Conservation (phyloP, 495 filamentous ascomycete genomes). For the Durotheca rogersii region DNA sequence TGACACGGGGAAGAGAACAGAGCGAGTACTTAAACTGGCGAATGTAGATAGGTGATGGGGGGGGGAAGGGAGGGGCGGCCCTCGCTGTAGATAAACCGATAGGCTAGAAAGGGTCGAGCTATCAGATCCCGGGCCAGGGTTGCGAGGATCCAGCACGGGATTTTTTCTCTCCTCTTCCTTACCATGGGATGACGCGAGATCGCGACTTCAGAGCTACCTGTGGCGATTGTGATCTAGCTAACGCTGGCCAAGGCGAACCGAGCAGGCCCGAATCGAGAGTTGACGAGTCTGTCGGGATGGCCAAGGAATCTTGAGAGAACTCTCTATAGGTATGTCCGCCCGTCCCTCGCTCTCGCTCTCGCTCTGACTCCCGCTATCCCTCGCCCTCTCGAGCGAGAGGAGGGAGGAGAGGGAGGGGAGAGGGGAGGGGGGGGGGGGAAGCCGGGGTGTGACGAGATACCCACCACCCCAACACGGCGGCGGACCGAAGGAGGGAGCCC, state of each 20-base stretch:
- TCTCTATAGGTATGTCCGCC: no score
- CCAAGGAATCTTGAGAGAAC: no score
- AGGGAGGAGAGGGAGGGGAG: background rate
- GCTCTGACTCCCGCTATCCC: no score
- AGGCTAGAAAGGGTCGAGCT: slow-evolving; percentile 29
- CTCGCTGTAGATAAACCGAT: slow-evolving; percentile 35
- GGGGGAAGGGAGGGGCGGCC: slow-evolving; percentile 23
- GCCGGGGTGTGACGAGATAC: no score
- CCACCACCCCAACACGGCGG: no score
- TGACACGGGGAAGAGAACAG: slow-evolving; percentile 11
- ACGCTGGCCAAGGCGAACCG: slow-evolving; percentile 7
- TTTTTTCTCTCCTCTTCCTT: slow-evolving; percentile 9
- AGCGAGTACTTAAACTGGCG: slow-evolving; percentile 14
- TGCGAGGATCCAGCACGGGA: slow-evolving; percentile 20
- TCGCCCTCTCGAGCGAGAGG: no score
- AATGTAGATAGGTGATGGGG: slow-evolving; percentile 21
- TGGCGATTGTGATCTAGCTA: slow-evolving; percentile 1
- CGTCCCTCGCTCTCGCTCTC: no score
- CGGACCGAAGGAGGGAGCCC: no score
- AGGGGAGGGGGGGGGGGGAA: background rate
- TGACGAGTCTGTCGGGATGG: slow-evolving; percentile 15
- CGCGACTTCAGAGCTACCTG: slow-evolving; percentile 2
- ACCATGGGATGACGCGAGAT: slow-evolving; percentile 5
- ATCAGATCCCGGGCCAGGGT: slow-evolving; percentile 32
- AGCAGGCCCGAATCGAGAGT: slow-evolving; percentile 36